Base-by-base conservation (phyloP, 2,329 filamentous ascomycete species). In the Botrytis squamosa region DNA sequence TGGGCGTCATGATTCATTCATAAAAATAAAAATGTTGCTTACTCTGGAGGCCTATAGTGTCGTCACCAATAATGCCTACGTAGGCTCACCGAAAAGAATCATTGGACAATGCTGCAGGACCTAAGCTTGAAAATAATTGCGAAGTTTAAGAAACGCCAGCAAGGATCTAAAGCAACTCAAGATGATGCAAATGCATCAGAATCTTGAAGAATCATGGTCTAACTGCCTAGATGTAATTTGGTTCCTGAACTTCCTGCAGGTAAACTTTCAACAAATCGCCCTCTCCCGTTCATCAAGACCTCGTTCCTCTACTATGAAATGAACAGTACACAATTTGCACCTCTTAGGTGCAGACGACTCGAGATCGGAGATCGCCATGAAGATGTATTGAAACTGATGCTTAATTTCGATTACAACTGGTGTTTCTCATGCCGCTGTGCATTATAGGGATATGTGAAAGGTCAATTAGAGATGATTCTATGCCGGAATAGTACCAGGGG, bases 181-280 rank as follows among this genome's bases (percentile, higher is more conserved):
- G 63, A 72, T 62, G 63, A 69, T 72, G 63, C 49, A 25, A 57
- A 69, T 40, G n/a, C 38, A 33, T 25, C 38, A 42, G 44, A 49
- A 60, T 68, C 63, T 72, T 18, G 33, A 29, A 22, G 22, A 69
- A 38, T 65, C 71, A n/a, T 40, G 57, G 52, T 49, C 55, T 59
- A 33, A 16, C 46, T 63, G 63, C 20, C 59, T 33, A 46, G 8
- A 49, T 33, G 33, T 69, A 33, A 72, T 44, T 72, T 67, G 18
- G 71, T 72, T 68, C 71, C 71, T 72, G 70, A 16, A 69, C 63
- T 68, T 64, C 63, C 71, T 72, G 71, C 71, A 72, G 71, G 52
- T 14, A 33, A 14, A 44, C 38, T 57, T 57, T 57, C 49, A 67
- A 40, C 16, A 67, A 67, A 40, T 55, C 8, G 33, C 36, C 65